Percentiles rank a stretch among this genome's conserved stretches.
Evolutionary conservation across 768 basidiomycete species (phyloP).

Genomic region (Suillus placidus): DNA sequence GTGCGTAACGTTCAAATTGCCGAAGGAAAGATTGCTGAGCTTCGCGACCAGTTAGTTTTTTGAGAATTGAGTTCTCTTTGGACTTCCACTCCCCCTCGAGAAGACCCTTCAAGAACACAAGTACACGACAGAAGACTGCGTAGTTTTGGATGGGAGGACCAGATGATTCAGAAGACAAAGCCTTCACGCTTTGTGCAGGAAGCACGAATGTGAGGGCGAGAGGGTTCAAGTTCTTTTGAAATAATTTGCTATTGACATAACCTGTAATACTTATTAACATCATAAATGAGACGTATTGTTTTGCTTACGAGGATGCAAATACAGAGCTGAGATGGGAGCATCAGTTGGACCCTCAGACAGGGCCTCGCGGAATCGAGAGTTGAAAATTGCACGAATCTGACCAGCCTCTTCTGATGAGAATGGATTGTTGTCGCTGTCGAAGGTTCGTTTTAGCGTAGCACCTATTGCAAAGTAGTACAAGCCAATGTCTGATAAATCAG

Average conservation of each 20-base stretch:
- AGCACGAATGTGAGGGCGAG: not conserved
- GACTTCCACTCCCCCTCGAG: no score
- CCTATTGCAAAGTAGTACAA: no score
- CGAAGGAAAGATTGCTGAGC: no score
- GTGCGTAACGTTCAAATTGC: no score
- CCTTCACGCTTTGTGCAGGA: not conserved
- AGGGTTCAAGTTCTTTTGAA: not conserved
- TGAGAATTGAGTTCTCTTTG: no score
- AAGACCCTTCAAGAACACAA: no score
- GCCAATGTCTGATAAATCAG: no score
- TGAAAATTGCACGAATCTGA: conserved; percentile 1
- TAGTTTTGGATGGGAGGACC: not conserved
- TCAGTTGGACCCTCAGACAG: not conserved
- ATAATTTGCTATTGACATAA: not conserved
- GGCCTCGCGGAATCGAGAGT: not conserved
- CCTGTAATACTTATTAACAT: not conserved
- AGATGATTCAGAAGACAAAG: not conserved
- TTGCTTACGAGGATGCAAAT: not conserved
- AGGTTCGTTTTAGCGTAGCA: no score
- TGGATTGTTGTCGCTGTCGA: no score
- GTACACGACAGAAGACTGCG: not conserved
- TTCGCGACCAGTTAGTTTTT: no score
- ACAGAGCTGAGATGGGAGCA: not conserved
- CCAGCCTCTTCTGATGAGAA: not conserved
- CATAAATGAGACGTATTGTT: no score